phyloP scores from a whole-genome alignment of 2,329 filamentous ascomycete genomes.

The Paracorniculantispora psalliotae region DNA sequence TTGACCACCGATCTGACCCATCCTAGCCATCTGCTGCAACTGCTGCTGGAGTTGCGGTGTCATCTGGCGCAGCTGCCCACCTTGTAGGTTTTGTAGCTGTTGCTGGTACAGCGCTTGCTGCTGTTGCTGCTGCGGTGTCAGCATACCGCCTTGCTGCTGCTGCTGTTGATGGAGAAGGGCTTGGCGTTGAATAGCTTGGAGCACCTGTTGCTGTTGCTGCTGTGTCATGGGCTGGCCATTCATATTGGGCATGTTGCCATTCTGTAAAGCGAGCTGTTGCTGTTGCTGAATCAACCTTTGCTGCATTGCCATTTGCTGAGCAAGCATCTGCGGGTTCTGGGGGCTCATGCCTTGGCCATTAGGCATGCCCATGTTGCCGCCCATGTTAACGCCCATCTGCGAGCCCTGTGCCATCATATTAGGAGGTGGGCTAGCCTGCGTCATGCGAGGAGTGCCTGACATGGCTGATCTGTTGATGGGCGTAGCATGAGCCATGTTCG shows the following conservation, averaged over 20 bases:
- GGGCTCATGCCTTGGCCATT: constrained; percentile 40
- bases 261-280: constrained; percentile 22
- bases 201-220: constrained; percentile 34
- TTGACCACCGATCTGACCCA: constrained; percentile 25
- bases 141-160: constrained; percentile 32
- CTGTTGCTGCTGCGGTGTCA: constrained; percentile 36
- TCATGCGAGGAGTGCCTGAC: constrained; percentile 56
- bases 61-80: constrained; percentile 29
- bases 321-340: constrained; percentile 34
- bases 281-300: constrained; percentile 40
- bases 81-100: constrained; percentile 38
- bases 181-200: constrained; percentile 35
- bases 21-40: constrained; percentile 33
- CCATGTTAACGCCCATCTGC: constrained; percentile 47
- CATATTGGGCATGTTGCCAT: constrained; percentile 23
- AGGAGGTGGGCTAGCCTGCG: constrained; percentile 57
- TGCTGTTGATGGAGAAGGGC: constrained; percentile 22
- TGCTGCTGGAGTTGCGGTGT: constrained; percentile 35
- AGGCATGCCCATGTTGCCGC: constrained; percentile 46
- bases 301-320: constrained; percentile 44
- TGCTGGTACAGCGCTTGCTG: constrained; percentile 41
- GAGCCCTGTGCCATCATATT: constrained; percentile 54
- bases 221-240: constrained; percentile 31
- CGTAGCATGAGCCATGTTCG: constrained; percentile 55
- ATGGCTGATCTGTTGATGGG: constrained; percentile 51